Percentiles rank a stretch among this genome's conserved stretches.
Evolutionary conservation across 768 basidiomycete species (phyloP).

Genomic region (Boletus rubescentipes): DNA sequence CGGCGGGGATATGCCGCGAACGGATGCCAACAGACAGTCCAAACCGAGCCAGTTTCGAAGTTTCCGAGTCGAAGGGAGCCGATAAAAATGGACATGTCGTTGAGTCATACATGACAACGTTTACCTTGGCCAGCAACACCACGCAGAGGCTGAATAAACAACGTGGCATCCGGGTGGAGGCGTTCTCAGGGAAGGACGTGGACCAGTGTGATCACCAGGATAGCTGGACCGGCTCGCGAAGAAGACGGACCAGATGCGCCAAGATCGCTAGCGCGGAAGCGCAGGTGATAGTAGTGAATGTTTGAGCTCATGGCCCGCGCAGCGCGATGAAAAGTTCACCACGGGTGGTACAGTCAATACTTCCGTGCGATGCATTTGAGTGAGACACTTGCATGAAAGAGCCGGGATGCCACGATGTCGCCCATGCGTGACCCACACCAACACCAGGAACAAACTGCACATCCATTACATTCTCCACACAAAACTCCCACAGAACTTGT

Average conservation of each 20-base stretch:
- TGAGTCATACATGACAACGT: background rate
- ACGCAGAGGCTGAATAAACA: background rate
- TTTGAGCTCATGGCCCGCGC: background rate
- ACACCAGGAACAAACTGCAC: constrained; percentile 1
- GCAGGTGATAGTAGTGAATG: background rate
- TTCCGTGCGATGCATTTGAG: background rate
- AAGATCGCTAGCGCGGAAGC: constrained; percentile 1
- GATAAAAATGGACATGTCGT: background rate
- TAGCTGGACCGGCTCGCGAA: background rate
- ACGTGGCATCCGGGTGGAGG: constrained; percentile 12
- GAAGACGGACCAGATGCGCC: background rate
- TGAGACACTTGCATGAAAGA: background rate
- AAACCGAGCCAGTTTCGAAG: constrained; percentile 11
- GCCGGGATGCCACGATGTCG: constrained; percentile 1
- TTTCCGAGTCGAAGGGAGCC: too few relatives aligned
- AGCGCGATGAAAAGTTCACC: background rate
- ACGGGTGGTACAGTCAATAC: background rate
- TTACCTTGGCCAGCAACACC: background rate
- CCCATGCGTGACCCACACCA: constrained; percentile 7
- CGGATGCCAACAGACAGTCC: background rate
- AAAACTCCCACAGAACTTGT: constrained; percentile 7
- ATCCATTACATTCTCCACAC: constrained; percentile 25
- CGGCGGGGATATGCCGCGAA: constrained; percentile 15
- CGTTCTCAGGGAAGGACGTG: constrained; percentile 4
- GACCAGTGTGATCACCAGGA: constrained; percentile 1